These are phyloP conservation scores for Coriolopsis trogii DNA, from an alignment of 1,284 basidiomycete genomes.

Conservation along the genomic window DNA sequence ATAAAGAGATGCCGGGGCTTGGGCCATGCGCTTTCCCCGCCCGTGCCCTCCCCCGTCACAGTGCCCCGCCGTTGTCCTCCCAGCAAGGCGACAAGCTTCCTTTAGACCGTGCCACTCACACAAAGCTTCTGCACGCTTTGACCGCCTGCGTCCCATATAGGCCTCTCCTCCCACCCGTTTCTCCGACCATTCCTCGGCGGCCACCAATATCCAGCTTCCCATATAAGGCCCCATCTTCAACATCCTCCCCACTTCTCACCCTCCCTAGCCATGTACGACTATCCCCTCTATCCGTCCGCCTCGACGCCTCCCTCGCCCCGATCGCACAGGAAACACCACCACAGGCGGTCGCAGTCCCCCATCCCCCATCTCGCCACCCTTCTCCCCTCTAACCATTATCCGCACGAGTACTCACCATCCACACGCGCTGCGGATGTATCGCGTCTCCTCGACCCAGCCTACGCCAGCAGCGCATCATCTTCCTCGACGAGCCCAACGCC, in stretches of 20 bases:
- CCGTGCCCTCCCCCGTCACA: constrained; percentile 23
- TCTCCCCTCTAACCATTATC: constrained; percentile 27
- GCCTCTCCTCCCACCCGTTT: constrained; percentile 9
- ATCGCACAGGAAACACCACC: constrained; percentile 13
- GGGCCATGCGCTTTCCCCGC: constrained; percentile 22
- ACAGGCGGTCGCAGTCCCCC: constrained; percentile 30
- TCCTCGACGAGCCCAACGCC: constrained; percentile 35
- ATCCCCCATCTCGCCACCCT: constrained; percentile 33
- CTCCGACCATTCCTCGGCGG: constrained; percentile 15
- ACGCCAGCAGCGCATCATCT: constrained; percentile 44
- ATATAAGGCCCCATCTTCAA: constrained; percentile 11
- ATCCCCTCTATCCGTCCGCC: constrained; percentile 14
- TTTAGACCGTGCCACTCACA: constrained; percentile 5
- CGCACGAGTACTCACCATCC: constrained; percentile 37
- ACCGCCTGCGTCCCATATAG: constrained; percentile 11
- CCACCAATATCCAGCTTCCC: constrained; percentile 16
- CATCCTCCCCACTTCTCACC: constrained; percentile 5
- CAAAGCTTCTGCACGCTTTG: constrained; percentile 14
- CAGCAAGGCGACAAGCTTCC: too few relatives aligned
- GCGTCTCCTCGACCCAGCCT: constrained; percentile 65
- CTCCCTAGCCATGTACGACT: constrained; percentile 27
- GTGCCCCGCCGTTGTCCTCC: constrained; percentile 9
- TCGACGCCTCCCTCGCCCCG: constrained; percentile 22
- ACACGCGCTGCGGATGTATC: constrained; percentile 53
- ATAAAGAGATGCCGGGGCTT: constrained; percentile 22